Evolutionary conservation across 2,329 filamentous ascomycete species (phyloP), one percentile per base, ranked within the genome.

Genomic region (Ceratocystis papillata): DNA sequence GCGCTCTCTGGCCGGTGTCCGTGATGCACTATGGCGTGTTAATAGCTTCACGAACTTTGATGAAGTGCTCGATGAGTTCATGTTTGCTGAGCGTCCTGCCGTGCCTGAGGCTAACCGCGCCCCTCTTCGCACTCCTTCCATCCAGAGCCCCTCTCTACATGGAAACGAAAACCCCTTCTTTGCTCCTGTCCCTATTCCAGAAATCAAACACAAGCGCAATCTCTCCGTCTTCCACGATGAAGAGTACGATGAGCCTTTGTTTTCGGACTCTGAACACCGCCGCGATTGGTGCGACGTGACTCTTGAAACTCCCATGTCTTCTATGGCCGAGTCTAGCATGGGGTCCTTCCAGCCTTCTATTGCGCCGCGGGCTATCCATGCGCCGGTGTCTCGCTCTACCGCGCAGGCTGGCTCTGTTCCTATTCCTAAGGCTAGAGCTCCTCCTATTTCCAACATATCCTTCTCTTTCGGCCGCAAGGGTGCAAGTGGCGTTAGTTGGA

Each of bases 401-500:
- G 55, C 61, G 5, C 57, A 65, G 57, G 83, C 87, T 63, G 86
- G 83, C 48, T 89, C 90, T 1, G 80, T 94, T 30, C 87, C 89
- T 4, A 93, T 94, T 73, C 85, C 83, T 69, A 89, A 92, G 76
- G 88, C 88, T 15, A 85, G 94, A 73, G 87, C 90, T 0, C 80
- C 84, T 69, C 82, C 83, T 50, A 79, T 87, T 70, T 80, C 83
- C 65, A 86, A 89, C 68, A 87, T 93, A 81, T 86, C 89, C 3
- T 83, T 87, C 73, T 84, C 93, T 63, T 93, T 96, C 73, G 89
- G 89, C 63, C 86, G 86, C 74, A 83, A 85, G 69, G 88, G 93
- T 59, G 79, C 83, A 61, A 89, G 95, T 61, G 96, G 94, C 66
- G 97, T 97, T 87, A 97, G 94, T 80, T 99, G 94, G 94, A 96